A percentile compares a stretch with the other conserved stretches of the same genome.
Conservation (phyloP, 1,139 yeast genomes). For the Kurtzmaniella natalensis region DNA sequence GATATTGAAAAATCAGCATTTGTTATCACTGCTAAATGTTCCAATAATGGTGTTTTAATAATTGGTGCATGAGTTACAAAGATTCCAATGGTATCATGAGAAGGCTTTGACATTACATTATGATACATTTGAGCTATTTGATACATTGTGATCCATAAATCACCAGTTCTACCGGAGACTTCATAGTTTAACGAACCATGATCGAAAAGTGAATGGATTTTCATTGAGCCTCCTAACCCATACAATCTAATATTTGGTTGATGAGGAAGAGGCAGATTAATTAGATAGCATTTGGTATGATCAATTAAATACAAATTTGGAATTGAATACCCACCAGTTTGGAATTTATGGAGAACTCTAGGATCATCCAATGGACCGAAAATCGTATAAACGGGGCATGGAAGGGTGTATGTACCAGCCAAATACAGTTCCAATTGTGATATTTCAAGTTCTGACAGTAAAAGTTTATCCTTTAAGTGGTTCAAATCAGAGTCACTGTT, state of each 20-base stretch:
- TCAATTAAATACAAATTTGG: slow-evolving; percentile 61
- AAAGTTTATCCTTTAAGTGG: slow-evolving; percentile 28
- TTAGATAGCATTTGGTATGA: slow-evolving; percentile 43
- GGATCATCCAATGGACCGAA: slow-evolving; percentile 78
- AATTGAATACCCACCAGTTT: slow-evolving; percentile 47
- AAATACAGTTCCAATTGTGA: slow-evolving; percentile 55
- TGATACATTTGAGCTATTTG: slow-evolving; percentile 59
- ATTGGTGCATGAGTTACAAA: slow-evolving; percentile 68
- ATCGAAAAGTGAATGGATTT: slow-evolving; percentile 65
- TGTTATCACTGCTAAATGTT: slow-evolving; percentile 62
- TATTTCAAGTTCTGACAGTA: slow-evolving; percentile 30
- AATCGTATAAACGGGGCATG: slow-evolving; percentile 70
- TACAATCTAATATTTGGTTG: slow-evolving; percentile 48
- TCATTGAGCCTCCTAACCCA: slow-evolving; percentile 71
- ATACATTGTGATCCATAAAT: slow-evolving; percentile 68
- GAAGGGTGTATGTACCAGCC: slow-evolving; percentile 40
- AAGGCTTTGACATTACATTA: slow-evolving; percentile 11
- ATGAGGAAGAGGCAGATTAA: slow-evolving; percentile 34
- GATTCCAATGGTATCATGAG: slow-evolving; percentile 46
- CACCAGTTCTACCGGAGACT: slow-evolving; percentile 60
- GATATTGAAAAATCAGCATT: slow-evolving; percentile 71
- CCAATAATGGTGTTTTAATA: slow-evolving; percentile 59
- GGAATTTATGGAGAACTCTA: slow-evolving; percentile 56
- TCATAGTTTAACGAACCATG: slow-evolving; percentile 43
- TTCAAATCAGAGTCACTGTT: neutral